Evolutionary conservation across 768 basidiomycete genomes (phyloP), one percentile per base, ranked within the genome.

Genomic region (Calvatia gigantea): DNA sequence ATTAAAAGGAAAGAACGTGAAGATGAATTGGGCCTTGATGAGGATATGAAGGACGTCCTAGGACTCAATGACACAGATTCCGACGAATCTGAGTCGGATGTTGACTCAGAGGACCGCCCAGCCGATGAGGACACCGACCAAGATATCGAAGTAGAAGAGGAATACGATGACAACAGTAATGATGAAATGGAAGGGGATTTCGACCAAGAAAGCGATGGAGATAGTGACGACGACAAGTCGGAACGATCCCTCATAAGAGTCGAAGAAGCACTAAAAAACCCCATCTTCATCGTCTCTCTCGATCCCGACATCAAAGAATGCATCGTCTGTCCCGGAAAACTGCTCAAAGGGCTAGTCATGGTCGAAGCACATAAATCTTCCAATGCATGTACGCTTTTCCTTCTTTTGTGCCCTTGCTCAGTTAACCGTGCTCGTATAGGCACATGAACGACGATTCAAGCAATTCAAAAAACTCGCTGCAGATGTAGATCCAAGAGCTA

Each of bases 41-140:
- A 78, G 31, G 85, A 84, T n/a, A 73, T 75, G 73, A 87, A 78
- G 63, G 82, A 81, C 45, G 64, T 83, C 32, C 69, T 89, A 11
- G 89, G 87, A 23, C 65, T 91, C 59, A 76, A 89, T 38, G 85
- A 90, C 60, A 87, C 87, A 0, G 86, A 91, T 67, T 87, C 87
- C 28, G 86, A 87, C 44, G 88, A 89, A 69, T 82, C 83, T 7
- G 73, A 73, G 51, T 77, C 77, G 19, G 82, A 77, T 48, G 66
- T 67, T 7, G 75, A 72, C 28, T 48, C 41, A n/a, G 31, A 51
- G 37, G 41, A 57, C 27, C 23, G 54, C 60, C 19, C 46, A 14
- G 58, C 44, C 33, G 68, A 69, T n/a, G 70, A 67, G 23, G 37
- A 7, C 14, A 55, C 54, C 15, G 54, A 52, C 39, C 57, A 45